Conservation (phyloP, 176 grass and related monocot species). For the Urochloa ruziziensis region DNA sequence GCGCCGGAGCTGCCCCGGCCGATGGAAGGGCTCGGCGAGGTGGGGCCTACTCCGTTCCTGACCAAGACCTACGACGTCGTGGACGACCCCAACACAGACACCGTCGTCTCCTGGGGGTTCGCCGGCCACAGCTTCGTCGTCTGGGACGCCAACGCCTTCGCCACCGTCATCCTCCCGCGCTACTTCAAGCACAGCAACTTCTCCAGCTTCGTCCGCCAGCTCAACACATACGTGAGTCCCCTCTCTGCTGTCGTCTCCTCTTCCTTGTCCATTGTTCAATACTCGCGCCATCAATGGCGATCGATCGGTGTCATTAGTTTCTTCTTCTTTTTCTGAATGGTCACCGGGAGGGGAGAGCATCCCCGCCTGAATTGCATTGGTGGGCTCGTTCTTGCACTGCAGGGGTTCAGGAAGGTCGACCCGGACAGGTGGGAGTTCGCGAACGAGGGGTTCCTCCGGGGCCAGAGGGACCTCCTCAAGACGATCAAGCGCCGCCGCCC, state of each 20-base stretch:
- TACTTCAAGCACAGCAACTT: constrained; percentile 86
- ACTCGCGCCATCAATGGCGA: constrained; percentile 2
- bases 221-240: constrained; percentile 62
- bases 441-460: constrained; percentile 77
- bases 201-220: constrained; percentile 86
- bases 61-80: constrained; percentile 89
- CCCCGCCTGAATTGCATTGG: not conserved
- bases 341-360: no score
- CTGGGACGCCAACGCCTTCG: constrained; percentile 76
- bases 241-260: not conserved
- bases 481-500: constrained; percentile 72
- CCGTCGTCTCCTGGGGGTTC: constrained; percentile 68
- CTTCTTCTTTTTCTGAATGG: no score
- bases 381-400: not conserved
- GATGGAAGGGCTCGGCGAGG: constrained; percentile 73
- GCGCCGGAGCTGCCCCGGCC: constrained; percentile 51
- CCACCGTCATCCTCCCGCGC: constrained; percentile 58
- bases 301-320: not conserved
- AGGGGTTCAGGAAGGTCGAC: constrained; percentile 95
- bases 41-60: constrained; percentile 75
- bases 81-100: constrained; percentile 65
- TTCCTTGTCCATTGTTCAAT: not conserved
- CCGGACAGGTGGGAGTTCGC: constrained; percentile 91
- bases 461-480: constrained; percentile 69
- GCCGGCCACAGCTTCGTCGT: constrained; percentile 78